Base-by-base conservation (phyloP, 768 basidiomycete genomes). In the Tulasnella sp. region DNA sequence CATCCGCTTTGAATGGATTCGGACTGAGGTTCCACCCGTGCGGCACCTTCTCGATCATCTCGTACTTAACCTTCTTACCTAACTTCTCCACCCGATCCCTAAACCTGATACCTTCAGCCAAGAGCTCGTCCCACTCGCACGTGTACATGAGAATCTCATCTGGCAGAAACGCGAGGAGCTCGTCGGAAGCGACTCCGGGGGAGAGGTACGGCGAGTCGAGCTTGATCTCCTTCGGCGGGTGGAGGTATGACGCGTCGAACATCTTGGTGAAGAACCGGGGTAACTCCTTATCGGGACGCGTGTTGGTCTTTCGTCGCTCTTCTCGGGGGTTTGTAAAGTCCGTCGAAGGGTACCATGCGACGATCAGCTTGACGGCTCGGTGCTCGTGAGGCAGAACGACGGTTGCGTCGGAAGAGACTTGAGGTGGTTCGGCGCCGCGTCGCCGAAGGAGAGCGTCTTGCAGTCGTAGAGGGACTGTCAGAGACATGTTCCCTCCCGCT, bases 261-360 rank as follows among this genome's bases (percentile, higher is more conserved):
- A 92, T 91, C 72, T 87, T 86, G 4, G 75, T 85, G 1, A 92
- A 83, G 83, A 88, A 87, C 0, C 87, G 84, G 0, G 89, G 84
- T 66, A 86, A 77, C 34, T 81, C 80, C 76, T 88, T 88, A 74
- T 85, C 83, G 8, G 78, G 79, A 89, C 89, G 90, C 32, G 83
- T 84, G 34, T 78, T 85, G 52, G 11, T 59, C 52, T 59, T 59
- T 22, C 52, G 22, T 29, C 52, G 9, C 12, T 85, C 83, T 0
- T 85, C 86, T 34, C 39, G 35, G 0, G 26, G 1, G 1, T 29
- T n/a, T 16, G 67, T 41, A 22, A 26, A 67, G 67, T 67, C 67
- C 6, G 67, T 67, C 17, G 7, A 12, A 3, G 67, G 67, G 22
- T 67, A 67, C 67, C 67, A 67, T 14, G 67, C n/a, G 12, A 42